A percentile compares a stretch with the other conserved stretches of the same genome.
These are phyloP conservation scores for Phoma sp. DNA, from an alignment of 2,329 filamentous ascomycete genomes.

Conservation along the genomic window DNA sequence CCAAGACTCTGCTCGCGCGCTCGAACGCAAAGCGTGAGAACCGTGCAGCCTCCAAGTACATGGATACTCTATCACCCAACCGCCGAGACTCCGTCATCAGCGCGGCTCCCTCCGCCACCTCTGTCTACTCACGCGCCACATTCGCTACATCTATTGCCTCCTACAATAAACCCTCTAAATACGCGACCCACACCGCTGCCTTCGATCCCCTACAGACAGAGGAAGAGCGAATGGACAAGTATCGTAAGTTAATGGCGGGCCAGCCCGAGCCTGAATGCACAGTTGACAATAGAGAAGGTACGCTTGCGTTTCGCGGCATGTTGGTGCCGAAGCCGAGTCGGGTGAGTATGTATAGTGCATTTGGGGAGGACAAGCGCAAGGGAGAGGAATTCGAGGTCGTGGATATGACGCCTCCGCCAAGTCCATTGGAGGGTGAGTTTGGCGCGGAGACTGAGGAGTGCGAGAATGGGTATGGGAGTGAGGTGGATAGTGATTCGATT, in stretches of 20 bases:
- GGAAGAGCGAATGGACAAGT: not conserved
- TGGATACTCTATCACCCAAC: not conserved
- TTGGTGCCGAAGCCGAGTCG: constrained; percentile 5
- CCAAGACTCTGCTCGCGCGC: too few species aligned
- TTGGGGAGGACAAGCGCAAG: not conserved
- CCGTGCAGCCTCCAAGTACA: too few species aligned
- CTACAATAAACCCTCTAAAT: not conserved
- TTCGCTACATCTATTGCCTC: not conserved
- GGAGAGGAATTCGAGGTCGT: not conserved
- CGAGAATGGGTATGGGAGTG: too few species aligned
- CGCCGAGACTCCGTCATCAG: not conserved
- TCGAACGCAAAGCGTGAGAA: too few species aligned
- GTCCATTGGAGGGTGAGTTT: not conserved
- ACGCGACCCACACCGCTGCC: not conserved
- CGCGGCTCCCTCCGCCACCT: not conserved
- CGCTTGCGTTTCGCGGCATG: not conserved
- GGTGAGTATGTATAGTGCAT: constrained; percentile 4
- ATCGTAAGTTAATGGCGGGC: not conserved
- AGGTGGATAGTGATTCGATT: too few species aligned
- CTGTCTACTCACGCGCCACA: not conserved
- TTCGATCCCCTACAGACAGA: constrained; percentile 1
- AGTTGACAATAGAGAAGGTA: not conserved
- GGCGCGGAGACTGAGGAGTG: not conserved
- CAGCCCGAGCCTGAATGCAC: not conserved
- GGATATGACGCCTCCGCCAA: not conserved